Conservation (phyloP, 495 filamentous ascomycete species). For the Aspergillus incahuasiensis region DNA sequence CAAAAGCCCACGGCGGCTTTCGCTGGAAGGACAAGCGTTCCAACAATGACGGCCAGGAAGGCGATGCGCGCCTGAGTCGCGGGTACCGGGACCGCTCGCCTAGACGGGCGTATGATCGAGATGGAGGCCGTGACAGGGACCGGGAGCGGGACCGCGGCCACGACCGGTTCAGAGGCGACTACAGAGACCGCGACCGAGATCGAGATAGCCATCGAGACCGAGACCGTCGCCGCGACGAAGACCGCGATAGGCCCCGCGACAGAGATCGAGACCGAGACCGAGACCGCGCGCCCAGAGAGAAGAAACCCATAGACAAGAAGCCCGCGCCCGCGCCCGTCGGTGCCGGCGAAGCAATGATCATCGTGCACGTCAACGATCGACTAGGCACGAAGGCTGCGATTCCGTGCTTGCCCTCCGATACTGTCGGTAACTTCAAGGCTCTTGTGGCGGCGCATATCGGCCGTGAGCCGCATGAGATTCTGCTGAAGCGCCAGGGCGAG, state of each 20-base stretch:
- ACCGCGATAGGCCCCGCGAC: conserved; percentile 18
- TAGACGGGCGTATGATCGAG: conserved; percentile 6
- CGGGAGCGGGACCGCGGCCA: conserved; percentile 3
- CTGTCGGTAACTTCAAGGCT: conserved; percentile 79
- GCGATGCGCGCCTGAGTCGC: conserved; percentile 1
- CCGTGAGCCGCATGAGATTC: conserved; percentile 81
- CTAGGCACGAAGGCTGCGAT: conserved; percentile 87
- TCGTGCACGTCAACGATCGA: conserved; percentile 88
- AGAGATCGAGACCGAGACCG: conserved; percentile 17
- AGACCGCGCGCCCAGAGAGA: conserved; percentile 22
- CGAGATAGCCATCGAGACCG: conserved; percentile 1
- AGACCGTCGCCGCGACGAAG: conserved; percentile 7
- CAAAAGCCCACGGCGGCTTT: conserved; percentile 13
- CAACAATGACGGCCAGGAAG: neutral
- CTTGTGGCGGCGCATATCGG: conserved; percentile 84
- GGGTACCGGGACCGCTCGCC: conserved; percentile 13
- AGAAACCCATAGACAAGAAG: conserved; percentile 42
- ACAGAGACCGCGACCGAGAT: conserved; percentile 8
- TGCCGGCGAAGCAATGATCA: conserved; percentile 71
- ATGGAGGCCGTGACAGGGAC: neutral
- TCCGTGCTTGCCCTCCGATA: conserved; percentile 77
- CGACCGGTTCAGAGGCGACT: neutral
- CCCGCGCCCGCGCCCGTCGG: conserved; percentile 26
- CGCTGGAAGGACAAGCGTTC: conserved; percentile 18
- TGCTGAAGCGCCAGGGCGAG: conserved; percentile 87